phyloP scores from a whole-genome alignment of 768 basidiomycete species.

The Kwoniella europaea region DNA sequence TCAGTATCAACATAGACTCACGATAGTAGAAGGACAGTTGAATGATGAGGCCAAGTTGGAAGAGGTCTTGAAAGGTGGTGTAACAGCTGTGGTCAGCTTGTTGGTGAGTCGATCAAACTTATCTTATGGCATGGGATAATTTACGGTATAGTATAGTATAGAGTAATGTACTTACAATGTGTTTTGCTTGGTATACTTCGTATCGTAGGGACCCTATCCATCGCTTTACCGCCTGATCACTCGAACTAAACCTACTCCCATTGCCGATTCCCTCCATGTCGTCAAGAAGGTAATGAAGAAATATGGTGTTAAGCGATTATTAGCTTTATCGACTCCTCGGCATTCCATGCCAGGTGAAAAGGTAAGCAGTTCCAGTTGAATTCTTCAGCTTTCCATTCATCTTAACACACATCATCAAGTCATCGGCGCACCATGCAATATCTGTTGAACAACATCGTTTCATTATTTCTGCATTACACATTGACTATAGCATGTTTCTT shows the following conservation, averaged over 20 bases:
- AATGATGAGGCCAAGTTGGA: slow-evolving; percentile 13
- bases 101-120: slow-evolving; percentile 4
- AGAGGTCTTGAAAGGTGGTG: slow-evolving; percentile 12
- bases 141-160: neutral
- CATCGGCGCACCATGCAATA: no score
- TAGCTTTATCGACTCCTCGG: slow-evolving; percentile 17
- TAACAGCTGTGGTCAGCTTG: slow-evolving; percentile 12
- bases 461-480: no score
- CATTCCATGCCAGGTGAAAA: slow-evolving; percentile 17
- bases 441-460: no score
- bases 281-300: slow-evolving; percentile 21
- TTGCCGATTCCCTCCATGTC: slow-evolving; percentile 10
- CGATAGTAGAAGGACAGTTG: slow-evolving; percentile 14
- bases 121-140: neutral
- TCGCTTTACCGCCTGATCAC: slow-evolving; percentile 14
- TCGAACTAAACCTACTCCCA: slow-evolving; percentile 12
- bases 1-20: neutral
- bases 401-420: no score
- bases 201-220: slow-evolving; percentile 14
- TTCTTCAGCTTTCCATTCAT: no score
- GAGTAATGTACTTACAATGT: neutral
- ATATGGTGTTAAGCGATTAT: slow-evolving; percentile 13
- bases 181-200: neutral
- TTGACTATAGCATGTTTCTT: no score
- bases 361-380: neutral